phyloP scores from a whole-genome alignment of 2,329 filamentous ascomycete species.

The Aspergillus costaricaensis region DNA sequence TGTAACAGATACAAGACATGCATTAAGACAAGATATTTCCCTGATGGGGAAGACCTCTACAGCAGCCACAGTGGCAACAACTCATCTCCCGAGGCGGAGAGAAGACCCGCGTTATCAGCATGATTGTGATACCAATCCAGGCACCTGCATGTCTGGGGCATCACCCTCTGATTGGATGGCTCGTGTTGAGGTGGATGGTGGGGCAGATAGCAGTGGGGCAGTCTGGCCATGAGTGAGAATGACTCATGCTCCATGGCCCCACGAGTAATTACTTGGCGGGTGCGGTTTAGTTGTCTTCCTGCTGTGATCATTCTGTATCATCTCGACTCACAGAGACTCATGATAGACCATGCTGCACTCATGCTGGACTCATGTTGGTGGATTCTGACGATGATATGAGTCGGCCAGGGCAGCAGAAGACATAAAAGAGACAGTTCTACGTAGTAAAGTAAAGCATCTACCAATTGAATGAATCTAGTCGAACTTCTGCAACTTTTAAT shows the following conservation, averaged over 20 bases:
- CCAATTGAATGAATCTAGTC: neutral
- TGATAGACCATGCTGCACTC: neutral
- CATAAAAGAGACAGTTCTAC: neutral
- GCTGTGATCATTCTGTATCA: neutral
- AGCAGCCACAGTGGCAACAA: too few relatives aligned
- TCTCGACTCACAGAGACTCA: slow-evolving; percentile 3
- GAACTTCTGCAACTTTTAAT: neutral
- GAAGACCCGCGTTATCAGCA: too few relatives aligned
- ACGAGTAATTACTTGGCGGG: neutral
- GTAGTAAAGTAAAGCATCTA: neutral
- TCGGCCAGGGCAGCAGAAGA: neutral
- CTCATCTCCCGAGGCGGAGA: too few relatives aligned
- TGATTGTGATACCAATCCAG: too few relatives aligned
- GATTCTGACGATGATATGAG: neutral
- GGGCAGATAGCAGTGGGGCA: neutral
- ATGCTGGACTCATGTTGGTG: neutral
- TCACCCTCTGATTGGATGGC: neutral
- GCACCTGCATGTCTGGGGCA: neutral
- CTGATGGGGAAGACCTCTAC: too few relatives aligned
- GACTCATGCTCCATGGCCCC: slow-evolving; percentile 6
- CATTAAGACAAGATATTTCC: too few relatives aligned
- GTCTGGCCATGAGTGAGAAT: slow-evolving; percentile 5
- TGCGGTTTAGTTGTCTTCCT: neutral
- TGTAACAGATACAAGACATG: too few relatives aligned
- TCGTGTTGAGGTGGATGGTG: neutral